Percentiles rank a stretch among this genome's conserved stretches.
These are phyloP conservation scores for Paratinospora sagittata DNA, from an alignment of 164 flowering plant genomes.

Conservation along the genomic window DNA sequence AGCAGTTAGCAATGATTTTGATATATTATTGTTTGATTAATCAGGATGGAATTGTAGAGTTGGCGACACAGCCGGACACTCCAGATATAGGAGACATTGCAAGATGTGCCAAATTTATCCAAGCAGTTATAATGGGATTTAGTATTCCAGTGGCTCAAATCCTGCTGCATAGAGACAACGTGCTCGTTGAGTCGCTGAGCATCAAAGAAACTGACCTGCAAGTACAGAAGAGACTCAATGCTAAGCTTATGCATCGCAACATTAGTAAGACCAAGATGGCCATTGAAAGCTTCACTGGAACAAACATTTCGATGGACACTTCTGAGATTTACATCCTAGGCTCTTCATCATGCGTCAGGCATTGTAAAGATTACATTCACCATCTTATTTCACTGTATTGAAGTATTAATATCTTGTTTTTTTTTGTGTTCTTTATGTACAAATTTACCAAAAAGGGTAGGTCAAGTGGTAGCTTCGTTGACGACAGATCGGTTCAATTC, in stretches of 20 bases:
- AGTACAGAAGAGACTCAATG: neutral
- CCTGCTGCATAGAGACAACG: conserved; percentile 4
- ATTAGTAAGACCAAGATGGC: no score
- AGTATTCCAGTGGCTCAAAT: conserved; percentile 1
- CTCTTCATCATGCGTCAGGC: neutral
- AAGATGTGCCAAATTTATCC: no score
- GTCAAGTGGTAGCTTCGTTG: neutral
- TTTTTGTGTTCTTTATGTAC: no score
- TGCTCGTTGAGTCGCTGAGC: neutral
- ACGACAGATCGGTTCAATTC: neutral
- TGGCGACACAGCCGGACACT: conserved; percentile 3
- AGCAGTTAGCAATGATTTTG: neutral
- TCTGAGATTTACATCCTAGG: conserved; percentile 3
- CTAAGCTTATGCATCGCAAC: neutral
- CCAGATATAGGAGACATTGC: no score
- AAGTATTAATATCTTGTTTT: no score
- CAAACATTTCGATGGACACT: neutral
- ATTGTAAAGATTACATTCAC: neutral
- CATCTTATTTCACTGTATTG: conserved; percentile 6
- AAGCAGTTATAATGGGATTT: no score
- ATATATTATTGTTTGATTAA: neutral
- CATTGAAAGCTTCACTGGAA: conserved; percentile 2
- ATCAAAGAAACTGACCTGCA: neutral
- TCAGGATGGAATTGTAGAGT: conserved; percentile 4
- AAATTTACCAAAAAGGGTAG: no score